phyloP scores from a whole-genome alignment of 148 eudicot species.

The Silene conica region DNA sequence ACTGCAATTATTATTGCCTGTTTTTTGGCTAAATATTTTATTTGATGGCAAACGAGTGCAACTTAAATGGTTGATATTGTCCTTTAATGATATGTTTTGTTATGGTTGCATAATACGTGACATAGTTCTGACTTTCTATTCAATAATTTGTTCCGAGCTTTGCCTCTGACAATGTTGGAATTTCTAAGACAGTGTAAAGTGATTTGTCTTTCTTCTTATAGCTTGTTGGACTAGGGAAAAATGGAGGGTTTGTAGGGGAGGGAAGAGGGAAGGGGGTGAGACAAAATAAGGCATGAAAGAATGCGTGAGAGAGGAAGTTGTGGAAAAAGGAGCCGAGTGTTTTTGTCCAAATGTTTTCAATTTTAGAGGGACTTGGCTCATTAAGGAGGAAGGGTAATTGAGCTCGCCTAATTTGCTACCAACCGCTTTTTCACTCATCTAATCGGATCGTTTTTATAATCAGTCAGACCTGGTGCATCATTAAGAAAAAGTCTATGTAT shows the following conservation, averaged over 20 bases:
- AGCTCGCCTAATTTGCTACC: not conserved
- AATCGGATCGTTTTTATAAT: too few species aligned
- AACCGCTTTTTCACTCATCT: not conserved
- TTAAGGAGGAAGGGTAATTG: not conserved
- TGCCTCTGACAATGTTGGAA: not conserved
- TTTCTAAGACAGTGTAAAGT: not conserved
- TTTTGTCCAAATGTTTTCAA: not conserved
- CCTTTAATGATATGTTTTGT: not conserved
- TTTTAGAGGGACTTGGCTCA: not conserved
- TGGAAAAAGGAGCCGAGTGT: not conserved
- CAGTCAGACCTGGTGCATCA: not conserved
- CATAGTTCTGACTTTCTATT: not conserved
- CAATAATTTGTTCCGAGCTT: not conserved
- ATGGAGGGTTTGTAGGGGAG: not conserved
- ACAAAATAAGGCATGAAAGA: not conserved
- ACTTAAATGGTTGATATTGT: not conserved
- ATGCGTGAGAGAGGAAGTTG: not conserved
- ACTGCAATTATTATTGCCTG: not conserved
- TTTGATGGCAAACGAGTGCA: not conserved
- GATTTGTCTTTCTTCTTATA: too few species aligned
- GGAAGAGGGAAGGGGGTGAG: not conserved
- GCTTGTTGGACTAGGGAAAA: too few species aligned
- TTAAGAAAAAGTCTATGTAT: not conserved
- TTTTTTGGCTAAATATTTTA: not conserved
- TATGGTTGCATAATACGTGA: not conserved